phyloP scores from a whole-genome alignment of 2,329 filamentous ascomycete species.

The Chrysosporium queenslandicum region DNA sequence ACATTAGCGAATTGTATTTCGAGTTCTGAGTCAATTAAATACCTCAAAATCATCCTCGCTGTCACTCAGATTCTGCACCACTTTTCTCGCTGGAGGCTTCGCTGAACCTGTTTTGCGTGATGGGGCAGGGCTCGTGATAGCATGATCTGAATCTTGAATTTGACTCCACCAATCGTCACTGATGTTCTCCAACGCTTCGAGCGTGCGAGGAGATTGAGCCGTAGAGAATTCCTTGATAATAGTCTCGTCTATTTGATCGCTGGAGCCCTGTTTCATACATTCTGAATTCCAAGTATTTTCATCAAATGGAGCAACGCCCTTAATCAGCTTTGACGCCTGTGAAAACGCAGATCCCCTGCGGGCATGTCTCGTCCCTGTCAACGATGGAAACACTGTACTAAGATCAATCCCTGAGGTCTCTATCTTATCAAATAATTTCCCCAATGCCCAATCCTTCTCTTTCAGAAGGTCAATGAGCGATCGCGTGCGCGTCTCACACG shows the following conservation, averaged over 20 bases:
- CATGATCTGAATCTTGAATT: conserved; percentile 1
- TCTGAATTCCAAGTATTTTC: conserved; percentile 38
- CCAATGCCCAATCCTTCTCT: conserved; percentile 51
- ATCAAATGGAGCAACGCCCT: conserved; percentile 47
- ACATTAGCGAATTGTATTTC: neutral
- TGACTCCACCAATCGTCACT: conserved; percentile 29
- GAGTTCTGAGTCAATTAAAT: conserved; percentile 7
- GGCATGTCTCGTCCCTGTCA: conserved; percentile 37
- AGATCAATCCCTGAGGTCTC: conserved; percentile 48
- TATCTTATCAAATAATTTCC: conserved; percentile 49
- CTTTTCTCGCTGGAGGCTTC: neutral
- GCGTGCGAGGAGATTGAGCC: conserved; percentile 6
- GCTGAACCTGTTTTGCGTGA: neutral
- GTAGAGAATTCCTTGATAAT: conserved; percentile 13
- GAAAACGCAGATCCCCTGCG: conserved; percentile 39
- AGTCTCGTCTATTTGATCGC: neutral
- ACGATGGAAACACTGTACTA: conserved; percentile 47
- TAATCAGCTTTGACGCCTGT: conserved; percentile 45
- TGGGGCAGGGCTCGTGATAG: neutral
- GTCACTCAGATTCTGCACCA: conserved; percentile 21
- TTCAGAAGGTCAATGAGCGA: conserved; percentile 42
- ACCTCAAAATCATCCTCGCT: conserved; percentile 34
- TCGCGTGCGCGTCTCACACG: conserved; percentile 40
- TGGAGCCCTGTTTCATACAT: conserved; percentile 14
- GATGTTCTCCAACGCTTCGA: conserved; percentile 17